Evolutionary conservation across 192 early-diverging fungal genomes (phyloP), one percentile per base, ranked within the genome.

Genomic region (Coemansia sp.): DNA sequence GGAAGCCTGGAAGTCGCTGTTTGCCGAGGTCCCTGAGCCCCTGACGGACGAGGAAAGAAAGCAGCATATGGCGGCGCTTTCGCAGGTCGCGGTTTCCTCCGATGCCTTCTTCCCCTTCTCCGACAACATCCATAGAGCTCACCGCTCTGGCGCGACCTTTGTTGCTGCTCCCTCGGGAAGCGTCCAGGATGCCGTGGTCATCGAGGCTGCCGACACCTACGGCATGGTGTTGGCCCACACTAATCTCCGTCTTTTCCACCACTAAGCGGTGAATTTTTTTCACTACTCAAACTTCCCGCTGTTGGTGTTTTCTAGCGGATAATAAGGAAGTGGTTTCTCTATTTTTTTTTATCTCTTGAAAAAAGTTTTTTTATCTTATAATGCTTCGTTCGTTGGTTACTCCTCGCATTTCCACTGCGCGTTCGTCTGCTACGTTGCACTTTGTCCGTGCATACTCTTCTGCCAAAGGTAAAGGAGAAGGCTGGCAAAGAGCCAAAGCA

Each of bases 81-180:
- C 48, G 12, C 90, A 82, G 53, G 87, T 97, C 16, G 90, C 91
- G 9, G 76, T 98, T 14, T 85, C 89, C 3, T 93, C 91, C n/a
- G 96, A 98, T 70, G 96, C 96, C 21, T 98, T 98, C 86, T 98
- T 98, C 90, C 96, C 96, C 55, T 98, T 98, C 85, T 81, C 88
- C 5, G 96, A 98, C 80, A 97, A 95, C 62, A 80, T 98, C 44
- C 87, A 93, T 61, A 81, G 96, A 42, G 94, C 85, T 21, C 79
- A 81, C 32, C 76, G 86, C 71, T 87, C 86, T 20, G 96, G 96
- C 56, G 96, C 93, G 53, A 74, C 82, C 57, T 91, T 81, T 58
- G 81, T 98, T 61, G 94, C 93, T 56, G 93, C 92, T 18, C 93
- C 96, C 15, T 86, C 85, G 56, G 96, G 96, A 41, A 90, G 87